These are phyloP conservation scores for Dryas alaskensis DNA, from an alignment of 306 rosid genomes.

Conservation along the genomic window DNA sequence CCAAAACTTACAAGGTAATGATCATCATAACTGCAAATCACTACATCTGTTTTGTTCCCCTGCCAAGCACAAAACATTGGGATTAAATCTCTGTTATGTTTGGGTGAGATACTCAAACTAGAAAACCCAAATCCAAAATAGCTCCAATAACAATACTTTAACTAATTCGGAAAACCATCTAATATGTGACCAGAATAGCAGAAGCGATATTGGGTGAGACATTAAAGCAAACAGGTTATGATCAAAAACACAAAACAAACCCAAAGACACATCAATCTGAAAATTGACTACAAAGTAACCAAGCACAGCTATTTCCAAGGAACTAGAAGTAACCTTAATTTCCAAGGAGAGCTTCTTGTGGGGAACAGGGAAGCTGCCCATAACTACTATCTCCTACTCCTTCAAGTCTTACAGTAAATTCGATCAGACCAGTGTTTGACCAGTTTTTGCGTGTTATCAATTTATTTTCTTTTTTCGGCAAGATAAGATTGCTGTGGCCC, in stretches of 20 bases:
- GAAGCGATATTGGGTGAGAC: neutral
- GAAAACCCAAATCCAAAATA: neutral
- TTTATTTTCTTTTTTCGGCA: too few relatives aligned
- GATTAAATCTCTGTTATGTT: neutral
- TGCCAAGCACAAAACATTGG: slow-evolving; percentile 31
- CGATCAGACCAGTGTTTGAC: too few relatives aligned
- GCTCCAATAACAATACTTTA: too few relatives aligned
- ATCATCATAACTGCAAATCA: slow-evolving; percentile 68
- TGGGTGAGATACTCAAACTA: neutral
- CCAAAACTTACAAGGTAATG: slow-evolving; percentile 64
- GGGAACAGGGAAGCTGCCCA: slow-evolving; percentile 52
- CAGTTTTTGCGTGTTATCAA: too few relatives aligned
- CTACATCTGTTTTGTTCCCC: slow-evolving; percentile 80
- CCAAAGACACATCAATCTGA: neutral
- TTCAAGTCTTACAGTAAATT: neutral
- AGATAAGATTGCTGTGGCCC: too few relatives aligned
- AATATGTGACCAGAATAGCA: neutral
- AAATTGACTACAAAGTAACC: neutral
- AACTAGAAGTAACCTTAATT: slow-evolving; percentile 44
- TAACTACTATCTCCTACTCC: slow-evolving; percentile 1
- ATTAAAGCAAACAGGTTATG: slow-evolving; percentile 28
- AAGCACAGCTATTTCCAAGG: too few relatives aligned
- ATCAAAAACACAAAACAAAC: slow-evolving; percentile 15
- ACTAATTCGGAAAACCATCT: too few relatives aligned
- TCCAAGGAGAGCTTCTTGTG: slow-evolving; percentile 45